Conservation (phyloP, 2,329 filamentous ascomycete genomes). For the Nigrograna mackinnonii region DNA sequence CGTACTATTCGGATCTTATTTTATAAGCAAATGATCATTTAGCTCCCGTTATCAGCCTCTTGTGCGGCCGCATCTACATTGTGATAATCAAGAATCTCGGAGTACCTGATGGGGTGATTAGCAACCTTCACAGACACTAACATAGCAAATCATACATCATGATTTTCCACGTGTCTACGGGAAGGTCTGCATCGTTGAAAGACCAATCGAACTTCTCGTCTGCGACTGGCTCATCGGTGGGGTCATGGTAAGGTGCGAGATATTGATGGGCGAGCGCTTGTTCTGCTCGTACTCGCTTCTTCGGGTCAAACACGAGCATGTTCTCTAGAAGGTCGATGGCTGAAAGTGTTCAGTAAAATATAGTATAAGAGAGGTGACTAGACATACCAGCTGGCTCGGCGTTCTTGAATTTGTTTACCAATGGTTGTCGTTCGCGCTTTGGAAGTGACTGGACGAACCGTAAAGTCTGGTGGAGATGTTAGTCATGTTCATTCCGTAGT, state of each 20-base stretch:
- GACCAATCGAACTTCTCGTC: constrained; percentile 99
- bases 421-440: constrained; percentile 86
- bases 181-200: constrained; percentile 96
- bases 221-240: constrained; percentile 91
- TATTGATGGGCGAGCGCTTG: constrained; percentile 91
- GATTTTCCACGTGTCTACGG: constrained; percentile 99
- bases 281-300: constrained; percentile 86
- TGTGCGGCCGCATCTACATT: constrained; percentile 68
- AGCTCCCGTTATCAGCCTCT: constrained; percentile 39
- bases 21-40: no score
- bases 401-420: constrained; percentile 91
- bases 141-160: constrained; percentile 79
- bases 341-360: constrained; percentile 42
- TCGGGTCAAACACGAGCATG: constrained; percentile 99
- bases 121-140: constrained; percentile 2
- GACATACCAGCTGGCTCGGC: constrained; percentile 78
- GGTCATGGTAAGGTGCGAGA: constrained; percentile 94
- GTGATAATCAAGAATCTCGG: constrained; percentile 97
- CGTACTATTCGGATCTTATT: no score
- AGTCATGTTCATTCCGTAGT: constrained; percentile 13
- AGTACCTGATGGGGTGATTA: constrained; percentile 70
- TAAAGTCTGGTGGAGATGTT: constrained; percentile 67
- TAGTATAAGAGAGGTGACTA: not conserved
- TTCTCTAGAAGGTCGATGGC: constrained; percentile 92
- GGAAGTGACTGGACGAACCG: constrained; percentile 97